Evolutionary conservation across 257 asterid species (phyloP), one percentile per base, ranked within the genome.

Genomic region (Anisodus tanguticus): DNA sequence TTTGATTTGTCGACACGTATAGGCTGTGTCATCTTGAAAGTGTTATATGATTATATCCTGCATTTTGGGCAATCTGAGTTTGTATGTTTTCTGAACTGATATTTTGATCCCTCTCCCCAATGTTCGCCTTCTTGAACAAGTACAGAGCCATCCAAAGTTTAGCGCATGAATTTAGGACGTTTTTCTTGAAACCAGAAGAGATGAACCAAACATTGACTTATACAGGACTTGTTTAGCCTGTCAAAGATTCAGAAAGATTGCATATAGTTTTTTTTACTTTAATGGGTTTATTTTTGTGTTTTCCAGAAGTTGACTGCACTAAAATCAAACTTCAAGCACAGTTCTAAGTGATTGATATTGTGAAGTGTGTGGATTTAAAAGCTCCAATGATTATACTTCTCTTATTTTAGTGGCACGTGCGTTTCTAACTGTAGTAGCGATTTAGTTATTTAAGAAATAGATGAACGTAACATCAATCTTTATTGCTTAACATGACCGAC

Each of bases 21-120:
- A 41, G 39, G 54, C 83, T 64, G 53, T 85, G 53, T 85, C 76
- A 82, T 82, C 59, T 8, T 55, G 12, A 53, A 35, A 83, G 41
- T 83, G 54, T 41, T 70, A 8, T 26, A 26, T 26, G 1, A 1
- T 26, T 26, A 26, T 69, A 39, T 45, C 81, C 71, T 58, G 68
- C 82, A 19, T 80, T 35, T 79, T 55, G 19, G 31, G 60, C 5
- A 9, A 19, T 77, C 63, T 77, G 62, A 11, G 82, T 47, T 74
- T 19, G 17, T 55, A 77, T 19, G 10, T 51, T 71, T 41, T 58
- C 9, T 15, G 10, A 31, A 80, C 15, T 8, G 8, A 58, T 13
- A 6, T 58, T 39, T 9, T 9, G 9, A 58, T 58, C 71, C 31
- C 4, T 39, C 19, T 35, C 47, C 43, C 72, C 47, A 35, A 6